These are phyloP conservation scores for Cutaneotrichosporon sp. DNA, from an alignment of 1,284 basidiomycete species.

Conservation along the genomic window DNA sequence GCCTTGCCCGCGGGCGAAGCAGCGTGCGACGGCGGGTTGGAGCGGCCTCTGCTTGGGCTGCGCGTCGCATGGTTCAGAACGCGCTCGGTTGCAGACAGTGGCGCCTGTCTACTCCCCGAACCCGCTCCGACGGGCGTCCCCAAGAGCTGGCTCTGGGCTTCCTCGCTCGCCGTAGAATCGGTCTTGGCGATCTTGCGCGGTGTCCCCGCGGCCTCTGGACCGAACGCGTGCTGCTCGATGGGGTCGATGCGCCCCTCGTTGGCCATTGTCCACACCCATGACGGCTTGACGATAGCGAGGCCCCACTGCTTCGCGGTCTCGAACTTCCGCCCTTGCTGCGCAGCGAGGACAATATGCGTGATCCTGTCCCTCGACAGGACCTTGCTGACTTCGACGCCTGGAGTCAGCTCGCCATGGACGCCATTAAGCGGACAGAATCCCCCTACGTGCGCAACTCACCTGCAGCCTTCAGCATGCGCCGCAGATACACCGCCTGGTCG, in stretches of 20 bases:
- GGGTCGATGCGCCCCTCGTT: conserved; percentile 33
- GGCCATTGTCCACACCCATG: conserved; percentile 45
- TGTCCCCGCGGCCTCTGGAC: neutral
- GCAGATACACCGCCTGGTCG: conserved; percentile 38
- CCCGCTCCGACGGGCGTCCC: neutral
- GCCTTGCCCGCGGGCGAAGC: neutral
- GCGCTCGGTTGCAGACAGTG: conserved; percentile 10
- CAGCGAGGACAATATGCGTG: conserved; percentile 43
- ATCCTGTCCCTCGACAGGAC: conserved; percentile 35
- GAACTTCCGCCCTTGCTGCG: conserved; percentile 37
- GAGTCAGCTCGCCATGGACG: neutral
- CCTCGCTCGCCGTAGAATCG: neutral
- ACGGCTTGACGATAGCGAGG: conserved; percentile 36
- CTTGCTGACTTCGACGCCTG: conserved; percentile 36
- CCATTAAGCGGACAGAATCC: no score
- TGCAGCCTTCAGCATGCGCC: conserved; percentile 40
- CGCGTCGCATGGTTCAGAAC: conserved; percentile 28
- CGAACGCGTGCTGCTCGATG: conserved; percentile 27
- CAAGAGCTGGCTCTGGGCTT: neutral
- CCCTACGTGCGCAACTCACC: conserved; percentile 33
- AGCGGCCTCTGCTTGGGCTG: conserved; percentile 1
- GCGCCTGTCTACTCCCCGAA: neutral
- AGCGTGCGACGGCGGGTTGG: neutral
- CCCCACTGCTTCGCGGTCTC: conserved; percentile 45
- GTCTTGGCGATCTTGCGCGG: neutral